These are phyloP conservation scores for Phytopythium boreale DNA, from an alignment of 352 stramenopile species.

Conservation along the genomic window DNA sequence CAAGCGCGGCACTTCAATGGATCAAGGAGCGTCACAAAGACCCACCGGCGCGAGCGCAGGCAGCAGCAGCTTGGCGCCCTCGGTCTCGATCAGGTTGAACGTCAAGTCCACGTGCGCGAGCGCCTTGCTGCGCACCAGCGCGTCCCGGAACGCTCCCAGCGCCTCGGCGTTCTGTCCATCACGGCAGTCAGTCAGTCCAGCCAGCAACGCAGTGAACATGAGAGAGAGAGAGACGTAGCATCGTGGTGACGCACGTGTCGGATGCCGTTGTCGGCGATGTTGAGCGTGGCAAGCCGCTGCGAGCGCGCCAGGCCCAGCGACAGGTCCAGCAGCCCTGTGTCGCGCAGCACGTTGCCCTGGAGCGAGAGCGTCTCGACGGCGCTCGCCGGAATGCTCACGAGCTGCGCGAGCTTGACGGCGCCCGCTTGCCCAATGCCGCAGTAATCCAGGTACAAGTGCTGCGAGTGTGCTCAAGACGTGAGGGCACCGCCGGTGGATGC, in stretches of 20 bases:
- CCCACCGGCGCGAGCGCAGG: constrained; percentile 45
- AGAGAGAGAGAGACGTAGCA: too few species aligned
- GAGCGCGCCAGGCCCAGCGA: constrained; percentile 67
- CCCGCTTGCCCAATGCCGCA: constrained; percentile 41
- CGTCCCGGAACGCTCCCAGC: constrained; percentile 55
- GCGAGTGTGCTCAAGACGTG: background rate
- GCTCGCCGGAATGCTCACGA: constrained; percentile 55
- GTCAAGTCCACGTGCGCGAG: constrained; percentile 74
- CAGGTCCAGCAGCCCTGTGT: constrained; percentile 64
- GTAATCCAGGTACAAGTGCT: constrained; percentile 81
- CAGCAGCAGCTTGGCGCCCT: constrained; percentile 59
- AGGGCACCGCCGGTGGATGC: too few species aligned
- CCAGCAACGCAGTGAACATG: background rate
- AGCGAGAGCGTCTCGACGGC: constrained; percentile 59
- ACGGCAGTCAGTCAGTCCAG: background rate
- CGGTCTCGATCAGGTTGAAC: constrained; percentile 70
- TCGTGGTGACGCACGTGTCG: constrained; percentile 48
- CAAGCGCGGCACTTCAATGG: background rate
- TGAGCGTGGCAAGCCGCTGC: constrained; percentile 54
- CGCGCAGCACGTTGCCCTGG: constrained; percentile 52
- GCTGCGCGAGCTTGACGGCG: constrained; percentile 67
- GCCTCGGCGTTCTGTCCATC: constrained; percentile 38
- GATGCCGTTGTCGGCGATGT: constrained; percentile 78
- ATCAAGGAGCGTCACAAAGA: background rate
- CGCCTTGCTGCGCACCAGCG: constrained; percentile 58